Conservation (phyloP, 768 basidiomycete genomes). For the Russula vinacea region DNA sequence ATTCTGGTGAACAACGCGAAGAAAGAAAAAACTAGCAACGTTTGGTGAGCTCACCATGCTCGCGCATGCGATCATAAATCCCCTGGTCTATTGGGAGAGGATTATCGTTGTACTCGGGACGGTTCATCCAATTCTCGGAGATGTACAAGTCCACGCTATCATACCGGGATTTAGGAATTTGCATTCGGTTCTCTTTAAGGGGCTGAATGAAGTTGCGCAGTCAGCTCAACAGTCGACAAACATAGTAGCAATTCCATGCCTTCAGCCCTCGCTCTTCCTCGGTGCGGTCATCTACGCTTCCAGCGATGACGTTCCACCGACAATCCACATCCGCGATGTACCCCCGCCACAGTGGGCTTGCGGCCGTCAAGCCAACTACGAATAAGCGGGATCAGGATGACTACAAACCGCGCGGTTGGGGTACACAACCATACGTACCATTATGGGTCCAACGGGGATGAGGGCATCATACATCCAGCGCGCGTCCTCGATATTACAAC, state of each 20-base stretch:
- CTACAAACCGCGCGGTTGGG: background rate
- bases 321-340: slow-evolving; percentile 96
- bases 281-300: slow-evolving; percentile 96
- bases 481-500: slow-evolving; percentile 90
- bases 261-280: slow-evolving; percentile 89
- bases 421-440: slow-evolving; percentile 52
- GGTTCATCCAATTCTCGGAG: slow-evolving; percentile 80
- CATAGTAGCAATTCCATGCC: slow-evolving; percentile 41
- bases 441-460: slow-evolving; percentile 90
- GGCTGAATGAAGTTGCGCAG: slow-evolving; percentile 48
- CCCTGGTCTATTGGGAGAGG: slow-evolving; percentile 70
- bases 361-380: slow-evolving; percentile 89
- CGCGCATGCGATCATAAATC: slow-evolving; percentile 67
- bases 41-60: slow-evolving; percentile 59
- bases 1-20: background rate
- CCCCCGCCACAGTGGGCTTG: slow-evolving; percentile 92
- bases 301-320: slow-evolving; percentile 98
- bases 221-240: slow-evolving; percentile 18
- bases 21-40: background rate
- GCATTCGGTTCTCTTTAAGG: slow-evolving; percentile 64
- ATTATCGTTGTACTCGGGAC: slow-evolving; percentile 94
- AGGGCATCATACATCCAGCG: slow-evolving; percentile 94
- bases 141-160: slow-evolving; percentile 95
- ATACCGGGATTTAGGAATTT: slow-evolving; percentile 95
- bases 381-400: slow-evolving; percentile 5